Evolutionary conservation across 805 yeast genomes (phyloP).

Genomic region (Maudiozyma bulderi): DNA sequence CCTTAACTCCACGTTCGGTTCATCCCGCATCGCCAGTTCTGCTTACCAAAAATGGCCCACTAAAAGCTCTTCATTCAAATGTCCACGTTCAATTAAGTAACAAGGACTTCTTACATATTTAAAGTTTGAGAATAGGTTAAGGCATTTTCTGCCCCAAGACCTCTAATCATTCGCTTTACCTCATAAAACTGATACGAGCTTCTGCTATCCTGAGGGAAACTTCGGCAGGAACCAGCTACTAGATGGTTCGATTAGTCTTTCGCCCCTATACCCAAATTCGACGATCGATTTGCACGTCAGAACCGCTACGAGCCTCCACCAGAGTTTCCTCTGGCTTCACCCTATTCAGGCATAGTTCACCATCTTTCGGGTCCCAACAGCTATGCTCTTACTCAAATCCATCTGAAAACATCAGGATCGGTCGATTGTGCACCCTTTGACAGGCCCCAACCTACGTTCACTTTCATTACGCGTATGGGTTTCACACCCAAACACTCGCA

Average conservation of each 20-base stretch:
- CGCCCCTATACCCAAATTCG: constrained; percentile 32
- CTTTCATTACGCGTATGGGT: constrained; percentile 35
- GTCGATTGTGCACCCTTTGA: constrained; percentile 32
- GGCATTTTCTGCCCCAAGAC: constrained; percentile 33
- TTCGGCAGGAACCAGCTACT: constrained; percentile 38
- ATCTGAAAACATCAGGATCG: constrained; percentile 34
- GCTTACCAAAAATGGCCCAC: constrained; percentile 40
- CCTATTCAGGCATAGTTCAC: constrained; percentile 38
- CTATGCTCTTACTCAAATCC: constrained; percentile 37
- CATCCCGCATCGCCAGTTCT: constrained; percentile 41
- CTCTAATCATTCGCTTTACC: constrained; percentile 36
- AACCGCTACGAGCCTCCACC: constrained; percentile 39
- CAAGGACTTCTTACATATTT: constrained; percentile 36
- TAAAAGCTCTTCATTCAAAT: constrained; percentile 32
- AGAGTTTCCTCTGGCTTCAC: constrained; percentile 39
- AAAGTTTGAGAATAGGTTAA: constrained; percentile 36
- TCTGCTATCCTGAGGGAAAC: constrained; percentile 36
- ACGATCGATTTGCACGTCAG: constrained; percentile 39
- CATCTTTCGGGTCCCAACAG: constrained; percentile 39
- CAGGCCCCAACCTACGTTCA: constrained; percentile 26
- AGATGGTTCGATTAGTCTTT: constrained; percentile 36
- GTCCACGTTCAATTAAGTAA: constrained; percentile 34
- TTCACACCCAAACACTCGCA: constrained; percentile 35
- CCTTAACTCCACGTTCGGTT: constrained; percentile 35
- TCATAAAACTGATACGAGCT: constrained; percentile 36